These are phyloP conservation scores for Haplographium delicatum DNA, from an alignment of 495 filamentous ascomycete species.

Conservation along the genomic window DNA sequence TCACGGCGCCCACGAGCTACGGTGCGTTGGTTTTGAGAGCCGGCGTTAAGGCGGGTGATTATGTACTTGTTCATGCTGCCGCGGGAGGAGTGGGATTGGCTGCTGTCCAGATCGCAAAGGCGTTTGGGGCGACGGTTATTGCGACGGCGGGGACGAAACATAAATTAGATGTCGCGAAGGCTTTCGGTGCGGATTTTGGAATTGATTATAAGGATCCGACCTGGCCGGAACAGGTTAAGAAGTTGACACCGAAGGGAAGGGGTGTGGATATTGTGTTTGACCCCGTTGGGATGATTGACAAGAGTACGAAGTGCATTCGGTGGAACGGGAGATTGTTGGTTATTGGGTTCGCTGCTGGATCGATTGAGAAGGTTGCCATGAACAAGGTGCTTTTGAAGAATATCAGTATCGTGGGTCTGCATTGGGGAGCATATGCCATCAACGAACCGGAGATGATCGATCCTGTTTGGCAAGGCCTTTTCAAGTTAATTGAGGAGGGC, in stretches of 20 bases:
- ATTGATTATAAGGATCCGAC: constrained; percentile 64
- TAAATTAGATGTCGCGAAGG: constrained; percentile 72
- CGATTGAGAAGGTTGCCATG: constrained; percentile 85
- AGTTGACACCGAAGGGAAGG: constrained; percentile 60
- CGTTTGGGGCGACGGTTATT: constrained; percentile 81
- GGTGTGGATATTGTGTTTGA: constrained; percentile 91
- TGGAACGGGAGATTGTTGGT: constrained; percentile 89
- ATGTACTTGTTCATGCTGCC: constrained; percentile 86
- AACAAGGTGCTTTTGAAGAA: constrained; percentile 94
- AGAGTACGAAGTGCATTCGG: constrained; percentile 77
- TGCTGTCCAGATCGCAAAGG: constrained; percentile 91
- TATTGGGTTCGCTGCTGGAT: constrained; percentile 84
- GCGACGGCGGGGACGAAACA: constrained; percentile 75
- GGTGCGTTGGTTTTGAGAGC: constrained; percentile 76
- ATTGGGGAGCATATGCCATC: constrained; percentile 82
- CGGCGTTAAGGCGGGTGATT: constrained; percentile 70
- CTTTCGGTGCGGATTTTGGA: constrained; percentile 79
- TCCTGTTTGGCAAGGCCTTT: constrained; percentile 76
- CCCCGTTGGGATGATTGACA: constrained; percentile 80
- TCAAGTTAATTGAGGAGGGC: constrained; percentile 66
- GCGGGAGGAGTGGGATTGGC: constrained; percentile 90
- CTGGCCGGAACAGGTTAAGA: constrained; percentile 78
- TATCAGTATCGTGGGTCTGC: constrained; percentile 80
- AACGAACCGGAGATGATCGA: constrained; percentile 67
- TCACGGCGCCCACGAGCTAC: constrained; percentile 88